These are phyloP conservation scores for Phlyctochytrium bullatum DNA, from an alignment of 192 early-diverging fungal genomes.

Conservation along the genomic window DNA sequence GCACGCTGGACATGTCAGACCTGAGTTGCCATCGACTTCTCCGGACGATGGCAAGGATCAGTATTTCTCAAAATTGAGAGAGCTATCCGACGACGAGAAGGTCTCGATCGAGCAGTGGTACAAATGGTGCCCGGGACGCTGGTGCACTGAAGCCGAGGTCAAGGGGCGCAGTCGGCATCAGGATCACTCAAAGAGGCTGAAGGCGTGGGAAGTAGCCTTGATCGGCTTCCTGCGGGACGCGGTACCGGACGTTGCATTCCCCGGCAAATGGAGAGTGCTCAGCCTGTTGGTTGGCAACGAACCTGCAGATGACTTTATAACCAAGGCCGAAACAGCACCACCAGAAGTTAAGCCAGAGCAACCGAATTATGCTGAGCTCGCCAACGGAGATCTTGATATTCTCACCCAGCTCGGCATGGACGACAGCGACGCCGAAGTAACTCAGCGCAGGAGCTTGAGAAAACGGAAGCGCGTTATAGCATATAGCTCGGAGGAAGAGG, in stretches of 20 bases:
- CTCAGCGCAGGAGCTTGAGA: not conserved
- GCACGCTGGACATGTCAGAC: too few relatives aligned
- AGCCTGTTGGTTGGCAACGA: slow-evolving; percentile 15
- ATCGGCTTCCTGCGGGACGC: slow-evolving; percentile 44
- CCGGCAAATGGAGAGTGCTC: slow-evolving; percentile 33
- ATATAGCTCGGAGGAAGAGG: slow-evolving; percentile 12
- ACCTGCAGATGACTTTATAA: not conserved
- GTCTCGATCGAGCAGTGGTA: slow-evolving; percentile 50
- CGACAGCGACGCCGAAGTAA: not conserved
- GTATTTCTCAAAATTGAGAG: too few relatives aligned
- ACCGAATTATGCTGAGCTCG: too few relatives aligned
- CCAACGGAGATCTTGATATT: not conserved
- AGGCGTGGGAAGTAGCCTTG: slow-evolving; percentile 53
- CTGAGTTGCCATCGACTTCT: too few relatives aligned
- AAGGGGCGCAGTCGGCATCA: not conserved
- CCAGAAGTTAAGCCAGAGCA: not conserved
- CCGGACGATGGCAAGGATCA: too few relatives aligned
- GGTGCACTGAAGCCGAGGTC: slow-evolving; percentile 14
- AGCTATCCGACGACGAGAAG: slow-evolving; percentile 34
- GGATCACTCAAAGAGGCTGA: slow-evolving; percentile 23
- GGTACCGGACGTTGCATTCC: slow-evolving; percentile 4
- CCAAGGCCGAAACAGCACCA: not conserved
- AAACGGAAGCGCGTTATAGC: not conserved
- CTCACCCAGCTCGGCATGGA: not conserved
- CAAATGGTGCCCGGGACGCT: slow-evolving; percentile 46